Base-by-base conservation (phyloP, 345 rosid species). In the Citrus cavaleriei region DNA sequence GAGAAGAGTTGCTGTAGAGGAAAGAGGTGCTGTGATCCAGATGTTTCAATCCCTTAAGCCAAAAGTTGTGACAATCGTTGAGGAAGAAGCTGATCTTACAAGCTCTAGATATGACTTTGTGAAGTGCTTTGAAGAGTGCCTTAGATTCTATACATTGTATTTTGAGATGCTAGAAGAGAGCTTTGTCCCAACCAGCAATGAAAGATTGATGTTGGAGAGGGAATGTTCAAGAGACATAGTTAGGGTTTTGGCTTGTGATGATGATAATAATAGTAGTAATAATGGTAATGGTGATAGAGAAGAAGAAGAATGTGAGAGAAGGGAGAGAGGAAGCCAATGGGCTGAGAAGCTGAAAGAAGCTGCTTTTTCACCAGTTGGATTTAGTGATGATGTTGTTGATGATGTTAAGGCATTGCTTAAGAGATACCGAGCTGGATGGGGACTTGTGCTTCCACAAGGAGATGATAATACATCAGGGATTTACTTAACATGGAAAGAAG, bases 131-230 rank as follows among this genome's bases (percentile, higher is more conserved):
- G 93, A 92, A 79, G 97, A 92, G 89, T 89, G 93, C 76, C 82
- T 92, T 10, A 86, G 90, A 78, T 89, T 84, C 63, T 92, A 92
- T 46, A 88, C 92, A 0, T 64, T 88, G 14, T 92, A 90, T 71
- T 92, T 92, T 21, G 92, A 92, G 85, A 92, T 88, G 94, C 79
- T 92, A 14, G 93, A 92, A 46, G 93, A 90, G 83, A 86, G 94
- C 89, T 92, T 92, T 68, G 37, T 34, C 28, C 75, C 86, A 9
- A 89, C 92, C 0, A 90, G 97, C 68, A 92, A 92, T 67, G 93
- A 92, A 72, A 88, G 90, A 82, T 42, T 92, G 83, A 86, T 88
- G 93, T 51, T 92, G 10, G 97, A 92, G 76, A 87, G 93, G 76
- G 94, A 90, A 80, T 87, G 93, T 62, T 86, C 93, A 3, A 85